Percentiles rank a stretch among this genome's conserved stretches.
Conservation (phyloP, 768 basidiomycete genomes). For the Ramaria sp. region DNA sequence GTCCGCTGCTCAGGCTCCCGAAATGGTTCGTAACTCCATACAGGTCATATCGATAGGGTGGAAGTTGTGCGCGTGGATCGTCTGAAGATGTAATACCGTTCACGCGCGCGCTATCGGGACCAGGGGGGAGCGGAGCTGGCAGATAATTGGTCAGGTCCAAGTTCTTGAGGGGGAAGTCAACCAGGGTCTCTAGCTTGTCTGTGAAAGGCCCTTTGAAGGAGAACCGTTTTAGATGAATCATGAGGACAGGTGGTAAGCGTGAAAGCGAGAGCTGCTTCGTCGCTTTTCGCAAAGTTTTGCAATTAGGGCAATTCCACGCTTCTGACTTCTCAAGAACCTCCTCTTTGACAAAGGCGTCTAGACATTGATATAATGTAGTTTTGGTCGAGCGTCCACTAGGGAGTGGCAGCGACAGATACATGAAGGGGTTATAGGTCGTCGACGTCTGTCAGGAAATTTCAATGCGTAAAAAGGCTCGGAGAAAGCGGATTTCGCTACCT, state of each 20-base stretch:
- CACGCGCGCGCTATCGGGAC: slow-evolving; percentile 39
- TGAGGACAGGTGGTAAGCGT: slow-evolving; percentile 83
- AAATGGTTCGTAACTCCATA: slow-evolving; percentile 96
- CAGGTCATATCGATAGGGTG: slow-evolving; percentile 87
- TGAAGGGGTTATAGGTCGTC: slow-evolving; percentile 94
- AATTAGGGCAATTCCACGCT: slow-evolving; percentile 94
- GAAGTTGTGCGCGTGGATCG: slow-evolving; percentile 74
- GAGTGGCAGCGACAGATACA: slow-evolving; percentile 87
- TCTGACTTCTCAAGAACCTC: slow-evolving; percentile 90
- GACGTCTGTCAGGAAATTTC: slow-evolving; percentile 56
- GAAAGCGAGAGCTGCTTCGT: slow-evolving; percentile 83
- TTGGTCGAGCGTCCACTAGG: slow-evolving; percentile 50
- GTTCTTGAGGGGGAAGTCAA: slow-evolving; percentile 69
- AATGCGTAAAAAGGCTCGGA: slow-evolving; percentile 17
- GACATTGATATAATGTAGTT: slow-evolving; percentile 66
- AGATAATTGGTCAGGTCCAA: slow-evolving; percentile 71
- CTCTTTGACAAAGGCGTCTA: slow-evolving; percentile 83
- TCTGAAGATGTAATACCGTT: slow-evolving; percentile 37
- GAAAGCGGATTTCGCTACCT: slow-evolving; percentile 31
- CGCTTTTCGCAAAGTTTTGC: slow-evolving; percentile 80
- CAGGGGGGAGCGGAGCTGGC: slow-evolving; percentile 67
- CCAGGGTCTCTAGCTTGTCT: slow-evolving; percentile 91
- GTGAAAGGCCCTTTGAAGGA: slow-evolving; percentile 85
- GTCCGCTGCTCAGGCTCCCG: slow-evolving; percentile 88
- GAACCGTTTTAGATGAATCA: slow-evolving; percentile 91